These are phyloP conservation scores for Chrysoporthe austroafricana DNA, from an alignment of 2,329 filamentous ascomycete species.

Conservation along the genomic window DNA sequence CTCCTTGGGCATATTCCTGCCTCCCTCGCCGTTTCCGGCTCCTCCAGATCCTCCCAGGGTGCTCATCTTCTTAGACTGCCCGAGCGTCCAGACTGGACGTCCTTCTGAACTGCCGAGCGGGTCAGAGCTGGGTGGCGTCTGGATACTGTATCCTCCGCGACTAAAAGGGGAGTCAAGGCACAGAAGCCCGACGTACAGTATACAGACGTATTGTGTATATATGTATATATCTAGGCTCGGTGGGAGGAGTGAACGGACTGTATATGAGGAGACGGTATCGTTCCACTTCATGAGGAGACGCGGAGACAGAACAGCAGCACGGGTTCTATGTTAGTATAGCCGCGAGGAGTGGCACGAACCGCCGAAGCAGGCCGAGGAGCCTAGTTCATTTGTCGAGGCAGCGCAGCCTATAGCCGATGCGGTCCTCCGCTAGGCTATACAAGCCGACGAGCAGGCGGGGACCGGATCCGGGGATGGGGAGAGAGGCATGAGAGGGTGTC, in stretches of 20 bases:
- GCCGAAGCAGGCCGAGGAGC: neutral
- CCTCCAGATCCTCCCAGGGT: neutral
- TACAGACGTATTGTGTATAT: neutral
- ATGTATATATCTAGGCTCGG: neutral
- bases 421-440: too few species aligned
- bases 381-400: too few species aligned
- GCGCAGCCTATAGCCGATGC: too few species aligned
- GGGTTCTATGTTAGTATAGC: neutral
- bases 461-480: neutral
- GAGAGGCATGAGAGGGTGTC: too few species aligned
- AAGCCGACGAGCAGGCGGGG: neutral
- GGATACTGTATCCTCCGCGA: too few species aligned
- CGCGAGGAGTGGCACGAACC: neutral
- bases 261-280: neutral
- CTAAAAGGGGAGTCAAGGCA: too few species aligned
- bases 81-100: neutral
- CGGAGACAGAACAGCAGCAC: neutral
- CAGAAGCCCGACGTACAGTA: too few species aligned
- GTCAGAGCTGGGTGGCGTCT: too few species aligned
- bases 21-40: neutral
- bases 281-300: neutral
- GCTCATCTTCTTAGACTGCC: neutral
- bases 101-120: neutral
- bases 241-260: neutral
- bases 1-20: slow-evolving; percentile 45